Percentiles rank a stretch among this genome's conserved stretches.
Conservation (phyloP, 306 rosid genomes). For the Begonia peltatifolia region DNA sequence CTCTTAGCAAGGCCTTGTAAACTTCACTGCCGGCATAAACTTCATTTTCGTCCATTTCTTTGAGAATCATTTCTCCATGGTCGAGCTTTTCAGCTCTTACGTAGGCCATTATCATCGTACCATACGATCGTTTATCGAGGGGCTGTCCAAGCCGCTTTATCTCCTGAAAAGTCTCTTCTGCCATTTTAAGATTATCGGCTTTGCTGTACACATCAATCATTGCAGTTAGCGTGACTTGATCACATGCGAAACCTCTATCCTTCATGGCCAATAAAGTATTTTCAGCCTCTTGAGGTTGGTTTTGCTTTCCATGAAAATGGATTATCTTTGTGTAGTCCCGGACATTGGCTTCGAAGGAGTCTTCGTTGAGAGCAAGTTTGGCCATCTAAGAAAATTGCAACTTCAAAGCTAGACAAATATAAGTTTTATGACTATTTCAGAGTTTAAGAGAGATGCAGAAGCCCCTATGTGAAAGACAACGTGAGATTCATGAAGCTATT, state of each 20-base stretch:
- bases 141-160: conserved; percentile 55
- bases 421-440: no score
- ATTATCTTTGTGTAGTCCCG: conserved; percentile 80
- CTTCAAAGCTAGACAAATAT: no score
- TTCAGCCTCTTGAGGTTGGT: conserved; percentile 52
- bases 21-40: conserved; percentile 66
- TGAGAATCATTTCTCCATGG: conserved; percentile 48
- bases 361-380: conserved; percentile 50
- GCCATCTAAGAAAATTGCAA: conserved; percentile 45
- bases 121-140: conserved; percentile 69
- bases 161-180: conserved; percentile 69
- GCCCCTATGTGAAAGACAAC: no score
- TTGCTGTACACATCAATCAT: conserved; percentile 79
- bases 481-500: no score
- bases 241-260: conserved; percentile 49
- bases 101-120: conserved; percentile 81
- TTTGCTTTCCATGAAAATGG: conserved; percentile 52
- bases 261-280: conserved; percentile 42
- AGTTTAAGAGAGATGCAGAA: no score
- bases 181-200: conserved; percentile 44
- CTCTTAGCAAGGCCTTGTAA: conserved; percentile 80
- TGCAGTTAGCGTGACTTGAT: conserved; percentile 67
- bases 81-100: conserved; percentile 66
- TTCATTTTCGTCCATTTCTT: conserved; percentile 65
- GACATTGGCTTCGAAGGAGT: conserved; percentile 50